phyloP scores from a whole-genome alignment of 2,329 filamentous ascomycete genomes.

The Trichoderma koningiopsis region DNA sequence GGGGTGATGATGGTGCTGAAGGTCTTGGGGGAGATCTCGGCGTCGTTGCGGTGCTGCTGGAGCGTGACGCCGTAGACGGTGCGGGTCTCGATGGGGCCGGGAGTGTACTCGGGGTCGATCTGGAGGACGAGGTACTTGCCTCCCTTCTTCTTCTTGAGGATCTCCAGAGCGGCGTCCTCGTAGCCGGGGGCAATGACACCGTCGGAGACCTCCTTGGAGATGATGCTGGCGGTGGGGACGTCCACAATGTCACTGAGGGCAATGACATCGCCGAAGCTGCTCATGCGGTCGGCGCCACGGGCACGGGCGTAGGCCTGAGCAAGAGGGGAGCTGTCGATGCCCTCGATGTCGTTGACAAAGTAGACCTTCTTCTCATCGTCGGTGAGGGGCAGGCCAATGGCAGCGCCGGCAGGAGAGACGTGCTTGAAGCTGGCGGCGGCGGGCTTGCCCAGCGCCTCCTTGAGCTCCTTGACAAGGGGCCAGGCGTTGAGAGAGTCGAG shows the following conservation, averaged over 20 bases:
- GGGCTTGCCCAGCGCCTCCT: slow-evolving; percentile 80
- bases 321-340: slow-evolving; percentile 80
- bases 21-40: slow-evolving; percentile 79
- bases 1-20: slow-evolving; percentile 86
- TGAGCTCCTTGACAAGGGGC: slow-evolving; percentile 95
- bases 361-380: slow-evolving; percentile 94
- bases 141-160: slow-evolving; percentile 97
- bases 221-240: slow-evolving; percentile 92
- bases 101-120: slow-evolving; percentile 86
- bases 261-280: slow-evolving; percentile 95
- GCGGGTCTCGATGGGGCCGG: slow-evolving; percentile 77
- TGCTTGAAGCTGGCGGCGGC: slow-evolving; percentile 99
- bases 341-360: slow-evolving; percentile 94
- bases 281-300: slow-evolving; percentile 96
- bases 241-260: slow-evolving; percentile 91
- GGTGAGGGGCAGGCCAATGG: slow-evolving; percentile 84
- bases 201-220: slow-evolving; percentile 96
- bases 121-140: slow-evolving; percentile 95
- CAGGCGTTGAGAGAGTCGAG: slow-evolving; percentile 95
- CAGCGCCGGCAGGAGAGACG: slow-evolving; percentile 93
- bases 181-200: slow-evolving; percentile 93
- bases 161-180: slow-evolving; percentile 79
- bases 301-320: slow-evolving; percentile 96
- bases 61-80: slow-evolving; percentile 90
- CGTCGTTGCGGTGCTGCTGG: slow-evolving; percentile 89